A percentile compares a stretch with the other conserved stretches of the same genome.
phyloP scores from a whole-genome alignment of 1,139 yeast species.

The Hemisphaericaspora lyxosophila region DNA sequence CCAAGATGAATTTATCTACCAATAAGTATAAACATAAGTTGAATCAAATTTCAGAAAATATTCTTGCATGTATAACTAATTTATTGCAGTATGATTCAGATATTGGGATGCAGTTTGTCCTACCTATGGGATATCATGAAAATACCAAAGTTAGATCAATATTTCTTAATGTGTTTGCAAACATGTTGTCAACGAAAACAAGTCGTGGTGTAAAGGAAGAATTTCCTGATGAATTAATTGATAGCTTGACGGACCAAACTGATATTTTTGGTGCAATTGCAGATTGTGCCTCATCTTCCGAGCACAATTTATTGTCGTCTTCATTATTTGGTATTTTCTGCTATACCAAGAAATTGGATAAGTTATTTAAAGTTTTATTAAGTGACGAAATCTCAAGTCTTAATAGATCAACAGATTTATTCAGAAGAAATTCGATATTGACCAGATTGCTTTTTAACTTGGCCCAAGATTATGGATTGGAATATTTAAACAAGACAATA shows the following conservation, averaged over 20 bases:
- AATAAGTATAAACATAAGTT: conserved; percentile 51
- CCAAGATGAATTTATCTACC: conserved; percentile 24
- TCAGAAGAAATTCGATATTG: conserved; percentile 80
- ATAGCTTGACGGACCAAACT: conserved; percentile 23
- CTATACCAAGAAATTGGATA: conserved; percentile 52
- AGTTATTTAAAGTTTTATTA: conserved; percentile 56
- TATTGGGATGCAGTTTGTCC: conserved; percentile 72
- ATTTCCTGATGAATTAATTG: conserved; percentile 25
- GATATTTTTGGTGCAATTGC: conserved; percentile 54
- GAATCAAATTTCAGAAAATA: conserved; percentile 58
- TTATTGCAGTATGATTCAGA: conserved; percentile 71
- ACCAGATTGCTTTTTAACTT: conserved; percentile 73
- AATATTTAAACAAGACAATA: conserved; percentile 54
- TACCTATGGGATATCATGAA: conserved; percentile 76
- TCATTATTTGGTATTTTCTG: conserved; percentile 66
- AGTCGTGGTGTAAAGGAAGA: conserved; percentile 22
- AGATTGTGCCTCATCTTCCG: conserved; percentile 61
- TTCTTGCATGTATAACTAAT: conserved; percentile 68
- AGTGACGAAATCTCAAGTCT: conserved; percentile 62
- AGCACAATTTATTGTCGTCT: conserved; percentile 56
- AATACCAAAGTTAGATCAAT: conserved; percentile 66
- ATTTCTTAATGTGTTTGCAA: conserved; percentile 74
- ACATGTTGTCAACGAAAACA: conserved; percentile 52
- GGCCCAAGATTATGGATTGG: conserved; percentile 64
- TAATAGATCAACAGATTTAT: conserved; percentile 64